Percentiles rank a stretch among this genome's conserved stretches.
Evolutionary conservation across 805 yeast genomes (phyloP).

Genomic region (Kluyveromyces starmeri): DNA sequence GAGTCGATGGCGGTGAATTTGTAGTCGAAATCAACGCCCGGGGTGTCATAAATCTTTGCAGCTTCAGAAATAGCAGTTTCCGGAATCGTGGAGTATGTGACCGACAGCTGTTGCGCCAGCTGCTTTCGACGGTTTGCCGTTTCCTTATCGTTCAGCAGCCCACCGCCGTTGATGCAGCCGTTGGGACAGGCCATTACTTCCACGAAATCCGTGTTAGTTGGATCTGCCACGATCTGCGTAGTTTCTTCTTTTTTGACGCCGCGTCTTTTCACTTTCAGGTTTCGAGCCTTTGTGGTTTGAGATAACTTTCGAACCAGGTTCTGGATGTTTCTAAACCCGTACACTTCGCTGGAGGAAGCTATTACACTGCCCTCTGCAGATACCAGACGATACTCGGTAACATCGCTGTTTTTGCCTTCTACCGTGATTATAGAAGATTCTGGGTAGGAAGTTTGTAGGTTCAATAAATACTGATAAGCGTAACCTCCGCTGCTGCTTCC

Average conservation of each 20-base stretch:
- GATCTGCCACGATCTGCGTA: constrained; percentile 39
- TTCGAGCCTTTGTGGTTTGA: constrained; percentile 25
- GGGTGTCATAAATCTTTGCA: neutral
- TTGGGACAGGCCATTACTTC: constrained; percentile 99
- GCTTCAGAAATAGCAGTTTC: neutral
- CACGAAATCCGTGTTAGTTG: constrained; percentile 64
- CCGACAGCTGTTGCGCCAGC: constrained; percentile 11
- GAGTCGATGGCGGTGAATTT: constrained; percentile 15
- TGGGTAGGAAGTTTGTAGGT: constrained; percentile 27
- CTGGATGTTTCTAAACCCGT: constrained; percentile 92
- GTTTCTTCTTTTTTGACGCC: constrained; percentile 12
- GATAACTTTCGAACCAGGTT: constrained; percentile 80
- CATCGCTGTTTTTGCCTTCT: constrained; percentile 68
- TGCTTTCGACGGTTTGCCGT: constrained; percentile 11
- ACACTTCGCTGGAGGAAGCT: constrained; percentile 57
- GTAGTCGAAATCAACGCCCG: constrained; percentile 7
- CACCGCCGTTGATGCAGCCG: constrained; percentile 97
- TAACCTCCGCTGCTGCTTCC: constrained; percentile 92
- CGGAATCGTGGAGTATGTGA: neutral
- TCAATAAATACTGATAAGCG: constrained; percentile 55
- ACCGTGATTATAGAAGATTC: constrained; percentile 30
- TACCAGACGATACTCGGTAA: constrained; percentile 56
- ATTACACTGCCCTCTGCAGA: constrained; percentile 33
- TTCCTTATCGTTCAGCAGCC: constrained; percentile 54
- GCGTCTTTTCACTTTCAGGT: constrained; percentile 22